phyloP scores from a whole-genome alignment of 495 filamentous ascomycete genomes.

The Tuber umbilicatum region DNA sequence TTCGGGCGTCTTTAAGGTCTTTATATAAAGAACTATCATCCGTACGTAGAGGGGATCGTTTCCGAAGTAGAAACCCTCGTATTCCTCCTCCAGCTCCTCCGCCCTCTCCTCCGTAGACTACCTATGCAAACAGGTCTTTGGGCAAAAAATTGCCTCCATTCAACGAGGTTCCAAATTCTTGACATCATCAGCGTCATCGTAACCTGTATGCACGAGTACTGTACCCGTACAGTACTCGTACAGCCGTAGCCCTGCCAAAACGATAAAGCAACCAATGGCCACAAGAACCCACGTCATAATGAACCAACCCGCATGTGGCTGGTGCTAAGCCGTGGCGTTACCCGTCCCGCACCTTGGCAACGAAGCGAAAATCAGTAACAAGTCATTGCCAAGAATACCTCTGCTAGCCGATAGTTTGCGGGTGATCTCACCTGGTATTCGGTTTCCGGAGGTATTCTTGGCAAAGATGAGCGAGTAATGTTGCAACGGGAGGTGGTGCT shows the following conservation, averaged over 20 bases:
- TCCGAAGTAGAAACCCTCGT: neutral
- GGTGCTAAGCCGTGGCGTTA: neutral
- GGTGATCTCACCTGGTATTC: too few species aligned
- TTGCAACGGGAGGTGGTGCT: too few species aligned
- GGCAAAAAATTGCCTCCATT: neutral
- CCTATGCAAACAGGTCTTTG: neutral
- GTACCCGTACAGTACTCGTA: too few species aligned
- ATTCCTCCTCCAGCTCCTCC: neutral
- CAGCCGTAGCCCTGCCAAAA: too few species aligned
- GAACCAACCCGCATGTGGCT: neutral
- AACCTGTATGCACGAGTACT: too few species aligned
- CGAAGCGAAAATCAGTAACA: too few species aligned
- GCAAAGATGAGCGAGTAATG: too few species aligned
- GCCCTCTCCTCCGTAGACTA: neutral
- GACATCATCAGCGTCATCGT: slow-evolving; percentile 3
- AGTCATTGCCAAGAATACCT: too few species aligned
- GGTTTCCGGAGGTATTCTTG: too few species aligned
- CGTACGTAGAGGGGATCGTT: neutral
- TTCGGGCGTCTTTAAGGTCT: neutral
- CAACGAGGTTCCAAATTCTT: neutral
- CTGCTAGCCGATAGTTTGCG: too few species aligned
- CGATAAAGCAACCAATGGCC: neutral
- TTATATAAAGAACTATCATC: neutral
- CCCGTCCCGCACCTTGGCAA: neutral
- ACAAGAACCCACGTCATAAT: neutral